Base-by-base conservation (phyloP, 2,329 filamentous ascomycete species). In the Paraconiothyrium brasiliense region DNA sequence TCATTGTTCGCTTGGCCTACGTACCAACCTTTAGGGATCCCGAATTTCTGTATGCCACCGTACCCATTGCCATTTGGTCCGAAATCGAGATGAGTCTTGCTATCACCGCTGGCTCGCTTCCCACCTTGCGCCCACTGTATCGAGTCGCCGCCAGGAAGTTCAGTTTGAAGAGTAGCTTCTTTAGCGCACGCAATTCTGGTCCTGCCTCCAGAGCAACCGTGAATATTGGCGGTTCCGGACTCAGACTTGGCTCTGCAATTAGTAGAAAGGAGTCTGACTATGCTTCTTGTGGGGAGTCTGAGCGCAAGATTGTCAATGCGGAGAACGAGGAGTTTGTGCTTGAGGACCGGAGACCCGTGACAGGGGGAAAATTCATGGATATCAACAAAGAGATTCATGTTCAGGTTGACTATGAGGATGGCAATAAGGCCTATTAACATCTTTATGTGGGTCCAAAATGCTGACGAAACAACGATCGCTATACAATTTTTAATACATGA, bases 21-120 rank as follows among this genome's bases (percentile, higher is more conserved):
- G 50, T 68, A n/a, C 44, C 43, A 24, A 62, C 62, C 24, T 65
- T 68, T 37, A 54, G 48, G 16, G 43, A 51, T 24, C 41, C 57
- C 2, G 60, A 67, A 11, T 68, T 67, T 30, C 62, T 68, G 27
- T 68, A 57, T 20, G 57, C 51, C 11, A 68, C 66, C 7, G 51
- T 62, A 7, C 46, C 62, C 41, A 68, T 67, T 16, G 62, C 66
- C n/a, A 63, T 65, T 37, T 68, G 66, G 66, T 67, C 66, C 44
- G 58, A 61, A 27, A 46, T 63, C 10, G 64, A 67, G 47, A 56
- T 58, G 58, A 63, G 64, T 50, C 64, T 68, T 20, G 66, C 64
- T 34, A 68, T 67, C 49, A 66, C 64, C 13, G 62, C 66, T 27
- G 64, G 62, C 51, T 63, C 56, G 16, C 58, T 68, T 6, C 57